Evolutionary conservation across 2,329 filamentous ascomycete genomes (phyloP).

Genomic region (Harringtonia lauricola): DNA sequence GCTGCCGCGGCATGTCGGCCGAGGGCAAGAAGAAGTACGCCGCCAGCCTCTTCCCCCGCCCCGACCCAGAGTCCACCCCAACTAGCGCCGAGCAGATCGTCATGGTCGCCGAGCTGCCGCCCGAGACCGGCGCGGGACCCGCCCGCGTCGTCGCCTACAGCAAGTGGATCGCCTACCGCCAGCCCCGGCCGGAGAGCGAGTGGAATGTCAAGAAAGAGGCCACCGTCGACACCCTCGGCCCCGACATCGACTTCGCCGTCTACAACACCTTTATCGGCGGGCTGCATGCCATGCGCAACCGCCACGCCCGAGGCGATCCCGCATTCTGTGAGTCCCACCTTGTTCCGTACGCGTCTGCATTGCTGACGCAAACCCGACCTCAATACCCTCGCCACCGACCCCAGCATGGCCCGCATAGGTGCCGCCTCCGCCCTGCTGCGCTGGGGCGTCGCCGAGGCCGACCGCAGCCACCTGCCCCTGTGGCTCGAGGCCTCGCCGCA

Average conservation of each 20-base stretch:
- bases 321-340: slow-evolving; percentile 13
- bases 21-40: slow-evolving; percentile 10
- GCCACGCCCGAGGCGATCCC: slow-evolving; percentile 15
- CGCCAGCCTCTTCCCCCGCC: slow-evolving; percentile 7
- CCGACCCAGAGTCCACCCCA: not conserved
- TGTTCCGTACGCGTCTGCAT: not conserved
- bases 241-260: slow-evolving; percentile 12
- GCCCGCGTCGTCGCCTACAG: slow-evolving; percentile 19
- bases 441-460: slow-evolving; percentile 16
- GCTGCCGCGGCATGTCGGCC: slow-evolving; percentile 11
- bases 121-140: slow-evolving; percentile 3
- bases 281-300: slow-evolving; percentile 10
- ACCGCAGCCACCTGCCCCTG: slow-evolving; percentile 13
- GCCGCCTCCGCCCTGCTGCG: slow-evolving; percentile 17
- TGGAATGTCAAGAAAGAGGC: slow-evolving; percentile 12
- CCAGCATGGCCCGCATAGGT: slow-evolving; percentile 14
- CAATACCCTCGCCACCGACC: slow-evolving; percentile 14
- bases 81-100: slow-evolving; percentile 7
- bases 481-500: slow-evolving; percentile 18
- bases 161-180: slow-evolving; percentile 15
- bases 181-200: slow-evolving; percentile 14
- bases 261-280: slow-evolving; percentile 16
- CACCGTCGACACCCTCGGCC: slow-evolving; percentile 12
- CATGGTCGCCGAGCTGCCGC: slow-evolving; percentile 16
- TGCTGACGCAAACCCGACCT: slow-evolving; percentile 11